Conservation (phyloP, 331 rosid species). For the Quercus tomentella region DNA sequence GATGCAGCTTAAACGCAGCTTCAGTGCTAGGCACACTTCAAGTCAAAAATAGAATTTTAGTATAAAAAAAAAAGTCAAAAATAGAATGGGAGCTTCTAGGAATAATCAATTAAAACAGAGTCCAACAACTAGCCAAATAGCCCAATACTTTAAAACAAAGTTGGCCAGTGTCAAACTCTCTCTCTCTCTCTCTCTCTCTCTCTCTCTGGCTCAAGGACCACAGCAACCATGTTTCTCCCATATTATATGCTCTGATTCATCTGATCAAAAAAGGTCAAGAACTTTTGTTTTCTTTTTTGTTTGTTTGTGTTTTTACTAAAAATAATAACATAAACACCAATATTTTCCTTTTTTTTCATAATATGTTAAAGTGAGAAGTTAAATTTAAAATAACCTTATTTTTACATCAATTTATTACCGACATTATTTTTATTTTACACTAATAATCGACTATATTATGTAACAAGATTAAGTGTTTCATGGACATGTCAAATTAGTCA, state of each 20-base stretch:
- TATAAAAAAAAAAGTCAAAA: slow-evolving; percentile 31
- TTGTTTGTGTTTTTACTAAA: too few species aligned
- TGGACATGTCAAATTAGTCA: neutral
- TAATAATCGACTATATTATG: too few species aligned
- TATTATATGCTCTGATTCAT: too few species aligned
- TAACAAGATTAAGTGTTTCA: too few species aligned
- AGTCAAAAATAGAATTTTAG: slow-evolving; percentile 39
- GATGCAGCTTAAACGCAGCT: too few species aligned
- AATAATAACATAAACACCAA: too few species aligned
- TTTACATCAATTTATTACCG: too few species aligned
- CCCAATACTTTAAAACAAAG: slow-evolving; percentile 1
- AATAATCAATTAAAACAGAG: slow-evolving; percentile 46
- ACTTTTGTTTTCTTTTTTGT: neutral
- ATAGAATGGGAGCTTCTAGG: slow-evolving; percentile 56
- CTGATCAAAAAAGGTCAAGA: slow-evolving; percentile 1
- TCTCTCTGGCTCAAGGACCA: neutral
- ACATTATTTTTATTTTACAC: too few species aligned
- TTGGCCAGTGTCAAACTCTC: neutral
- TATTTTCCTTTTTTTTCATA: too few species aligned
- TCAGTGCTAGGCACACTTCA: slow-evolving; percentile 31
- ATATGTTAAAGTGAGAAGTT: too few species aligned
- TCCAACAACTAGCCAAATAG: slow-evolving; percentile 17
- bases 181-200: neutral
- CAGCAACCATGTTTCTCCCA: neutral
- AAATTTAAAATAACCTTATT: too few species aligned